Base-by-base conservation (phyloP, 768 basidiomycete genomes). In the Coprinopsis sp. region DNA sequence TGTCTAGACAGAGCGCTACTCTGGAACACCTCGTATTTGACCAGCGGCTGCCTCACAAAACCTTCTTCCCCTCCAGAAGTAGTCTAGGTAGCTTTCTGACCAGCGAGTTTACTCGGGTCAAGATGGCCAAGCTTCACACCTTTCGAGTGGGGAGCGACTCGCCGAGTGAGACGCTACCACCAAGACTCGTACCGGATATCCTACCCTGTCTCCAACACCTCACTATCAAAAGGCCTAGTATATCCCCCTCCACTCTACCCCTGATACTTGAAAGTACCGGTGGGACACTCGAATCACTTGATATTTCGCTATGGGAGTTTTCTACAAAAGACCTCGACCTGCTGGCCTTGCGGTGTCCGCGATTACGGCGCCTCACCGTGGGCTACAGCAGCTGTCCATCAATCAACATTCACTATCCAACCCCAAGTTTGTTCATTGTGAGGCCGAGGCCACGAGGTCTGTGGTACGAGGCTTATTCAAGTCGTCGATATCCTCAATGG, bases 21-120 rank as follows among this genome's bases (percentile, higher is more conserved):
- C 44, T 55, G 16, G 46, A 52, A 34, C 39, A 51, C 11, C 28
- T 55, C 6, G 48, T 55, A n/a, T n/a, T n/a, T n/a, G n/a, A n/a
- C n/a, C n/a, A n/a, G n/a, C n/a, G n/a, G n/a, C n/a, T n/a, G n/a
- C n/a, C n/a, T n/a, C n/a, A n/a, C n/a, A n/a, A n/a, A n/a, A n/a
- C n/a, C n/a, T n/a, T n/a, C n/a, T n/a, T n/a, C n/a, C n/a, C n/a
- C n/a, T n/a, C n/a, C n/a, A n/a, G n/a, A n/a, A n/a, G n/a, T n/a
- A n/a, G n/a, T n/a, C n/a, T n/a, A n/a, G n/a, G n/a, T n/a, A n/a
- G n/a, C n/a, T n/a, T n/a, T n/a, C n/a, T n/a, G n/a, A n/a, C n/a
- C n/a, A n/a, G n/a, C n/a, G n/a, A n/a, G n/a, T n/a, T n/a, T n/a
- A n/a, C n/a, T n/a, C n/a, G n/a, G n/a, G n/a, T n/a, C n/a, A n/a